Base-by-base conservation (phyloP, 306 rosid genomes). In the Cercis canadensis region DNA sequence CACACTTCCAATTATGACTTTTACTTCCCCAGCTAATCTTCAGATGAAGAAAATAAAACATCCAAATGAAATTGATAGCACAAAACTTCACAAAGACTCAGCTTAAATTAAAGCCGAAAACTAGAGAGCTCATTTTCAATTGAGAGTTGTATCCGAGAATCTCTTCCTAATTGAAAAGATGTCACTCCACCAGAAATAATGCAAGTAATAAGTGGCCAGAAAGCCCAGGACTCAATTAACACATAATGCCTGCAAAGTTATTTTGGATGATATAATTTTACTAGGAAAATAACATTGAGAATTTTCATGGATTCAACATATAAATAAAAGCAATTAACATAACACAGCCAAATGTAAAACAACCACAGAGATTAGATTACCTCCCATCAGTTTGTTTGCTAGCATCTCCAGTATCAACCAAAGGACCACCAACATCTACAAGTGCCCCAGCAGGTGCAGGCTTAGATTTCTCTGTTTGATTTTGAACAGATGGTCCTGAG, bases 381-480 rank as follows among this genome's bases (percentile, higher is more conserved):
- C 90, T 84, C 70, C 21, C 79, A 52, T 78, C 74, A 46, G 81
- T 81, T 80, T 81, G 86, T 82, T 83, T 84, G 76, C 79, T 80
- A 80, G 72, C 59, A 75, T 83, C 87, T 72, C 96, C 96, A 40
- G 92, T 81, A 83, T 89, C 97, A 58, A 95, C 84, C 69, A 92
- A 88, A 80, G 96, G 93, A 78, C 65, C 77, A 75, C 75, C 90
- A 57, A 69, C 85, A 82, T 86, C 87, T 65, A 84, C 82, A 47
- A 86, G 84, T 56, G 81, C 77, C 71, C 83, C 62, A 19, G 83
- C 37, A 76, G 90, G 76, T 75, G 62, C 83, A 59, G 88, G 62
- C 80, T 87, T 89, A 2, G 70, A 69, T 75, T 89, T 87, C 68
- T 84, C 92, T 1, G 74, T 47, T 65, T 57, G 68, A 37, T 73